Conservation (phyloP, 495 filamentous ascomycete genomes). For the Penicillium coffeae region DNA sequence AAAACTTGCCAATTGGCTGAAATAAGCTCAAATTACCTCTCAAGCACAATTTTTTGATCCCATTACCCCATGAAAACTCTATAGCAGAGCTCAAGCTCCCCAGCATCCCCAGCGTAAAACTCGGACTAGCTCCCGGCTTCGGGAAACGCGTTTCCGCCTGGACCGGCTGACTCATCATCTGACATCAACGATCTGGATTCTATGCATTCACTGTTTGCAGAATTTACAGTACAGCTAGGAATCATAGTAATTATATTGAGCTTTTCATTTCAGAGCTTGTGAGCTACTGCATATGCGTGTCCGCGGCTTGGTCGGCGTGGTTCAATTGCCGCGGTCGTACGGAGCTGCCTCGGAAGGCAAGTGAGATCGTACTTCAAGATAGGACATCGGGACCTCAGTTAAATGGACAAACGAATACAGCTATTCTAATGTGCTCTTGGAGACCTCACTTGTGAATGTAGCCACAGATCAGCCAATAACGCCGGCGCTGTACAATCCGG, state of each 20-base stretch:
- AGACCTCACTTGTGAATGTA: too few relatives aligned
- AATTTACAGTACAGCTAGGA: too few relatives aligned
- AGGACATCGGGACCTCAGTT: too few relatives aligned
- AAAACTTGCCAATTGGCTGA: background rate
- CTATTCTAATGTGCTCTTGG: too few relatives aligned
- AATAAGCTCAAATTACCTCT: conserved; percentile 2
- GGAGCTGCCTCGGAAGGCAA: background rate
- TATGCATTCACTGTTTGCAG: too few relatives aligned
- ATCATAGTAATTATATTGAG: too few relatives aligned
- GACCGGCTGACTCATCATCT: conserved; percentile 25
- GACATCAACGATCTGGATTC: conserved; percentile 16
- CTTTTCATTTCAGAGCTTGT: too few relatives aligned
- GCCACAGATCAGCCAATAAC: too few relatives aligned
- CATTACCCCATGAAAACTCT: background rate
- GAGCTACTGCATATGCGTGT: background rate
- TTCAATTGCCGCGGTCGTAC: background rate
- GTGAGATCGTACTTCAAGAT: too few relatives aligned
- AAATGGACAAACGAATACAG: too few relatives aligned
- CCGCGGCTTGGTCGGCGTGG: too few relatives aligned
- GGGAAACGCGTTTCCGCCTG: conserved; percentile 22
- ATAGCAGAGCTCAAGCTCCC: conserved; percentile 12
- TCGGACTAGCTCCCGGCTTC: conserved; percentile 25
- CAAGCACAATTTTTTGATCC: background rate
- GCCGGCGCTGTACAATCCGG: too few relatives aligned
- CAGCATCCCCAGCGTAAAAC: conserved; percentile 18